Conservation (phyloP, 2,329 filamentous ascomycete species). For the Colletotrichum ledebouriae region DNA sequence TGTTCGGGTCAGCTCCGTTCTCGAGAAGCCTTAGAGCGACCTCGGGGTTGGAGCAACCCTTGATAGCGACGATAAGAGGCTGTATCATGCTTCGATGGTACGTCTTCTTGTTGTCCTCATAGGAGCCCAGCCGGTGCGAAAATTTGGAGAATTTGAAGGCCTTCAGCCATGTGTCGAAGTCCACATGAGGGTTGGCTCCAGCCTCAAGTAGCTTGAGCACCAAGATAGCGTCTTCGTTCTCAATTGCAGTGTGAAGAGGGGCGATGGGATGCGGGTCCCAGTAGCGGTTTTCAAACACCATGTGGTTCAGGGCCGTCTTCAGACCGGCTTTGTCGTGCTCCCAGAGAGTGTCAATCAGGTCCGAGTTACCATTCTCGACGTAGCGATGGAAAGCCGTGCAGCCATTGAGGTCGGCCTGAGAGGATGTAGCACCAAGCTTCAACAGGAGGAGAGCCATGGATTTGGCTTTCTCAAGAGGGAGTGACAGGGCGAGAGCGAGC, state of each 20-base stretch:
- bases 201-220: constrained; percentile 72
- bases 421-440: constrained; percentile 77
- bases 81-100: constrained; percentile 69
- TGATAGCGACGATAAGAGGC: constrained; percentile 75
- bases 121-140: constrained; percentile 52
- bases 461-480: constrained; percentile 73
- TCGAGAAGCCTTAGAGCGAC: constrained; percentile 71
- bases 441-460: constrained; percentile 76
- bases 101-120: constrained; percentile 62
- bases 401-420: constrained; percentile 77
- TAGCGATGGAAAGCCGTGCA: constrained; percentile 77
- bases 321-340: constrained; percentile 72
- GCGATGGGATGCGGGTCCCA: constrained; percentile 56
- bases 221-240: constrained; percentile 63
- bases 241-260: constrained; percentile 72
- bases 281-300: constrained; percentile 58
- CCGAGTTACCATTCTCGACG: constrained; percentile 63
- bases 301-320: constrained; percentile 75
- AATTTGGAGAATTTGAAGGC: constrained; percentile 61
- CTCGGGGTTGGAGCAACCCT: constrained; percentile 56
- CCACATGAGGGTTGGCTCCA: constrained; percentile 71
- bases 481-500: constrained; percentile 74
- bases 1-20: constrained; percentile 75
- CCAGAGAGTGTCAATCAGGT: constrained; percentile 63
- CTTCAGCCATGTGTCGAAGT: constrained; percentile 75